Percentiles rank a stretch among this genome's conserved stretches.
phyloP scores from a whole-genome alignment of 805 yeast species.

The Teunomyces lycoperdinae region DNA sequence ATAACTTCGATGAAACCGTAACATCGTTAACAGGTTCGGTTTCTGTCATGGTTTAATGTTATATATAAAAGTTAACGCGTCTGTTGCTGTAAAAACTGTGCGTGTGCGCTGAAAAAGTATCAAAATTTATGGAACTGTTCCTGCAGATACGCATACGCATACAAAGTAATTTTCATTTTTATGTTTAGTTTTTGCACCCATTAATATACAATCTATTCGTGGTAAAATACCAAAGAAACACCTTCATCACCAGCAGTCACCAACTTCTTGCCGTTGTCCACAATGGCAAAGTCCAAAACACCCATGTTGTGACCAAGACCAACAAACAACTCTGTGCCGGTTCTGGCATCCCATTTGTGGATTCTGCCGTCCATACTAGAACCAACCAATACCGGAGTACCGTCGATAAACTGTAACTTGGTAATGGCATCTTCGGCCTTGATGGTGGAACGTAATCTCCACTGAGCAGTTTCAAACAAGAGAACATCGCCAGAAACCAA shows the following conservation, averaged over 20 bases:
- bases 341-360: slow-evolving; percentile 85
- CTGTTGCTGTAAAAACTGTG: not conserved
- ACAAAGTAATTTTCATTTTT: no score
- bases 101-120: no score
- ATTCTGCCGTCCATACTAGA: slow-evolving; percentile 83
- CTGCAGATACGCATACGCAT: no score
- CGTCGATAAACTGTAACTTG: slow-evolving; percentile 61
- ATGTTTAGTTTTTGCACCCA: not conserved
- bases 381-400: slow-evolving; percentile 60
- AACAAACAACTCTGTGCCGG: slow-evolving; percentile 71
- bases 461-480: slow-evolving; percentile 76
- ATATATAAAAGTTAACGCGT: not conserved
- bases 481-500: slow-evolving; percentile 85
- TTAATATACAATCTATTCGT: slow-evolving; percentile 8
- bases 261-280: slow-evolving; percentile 63
- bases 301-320: slow-evolving; percentile 96
- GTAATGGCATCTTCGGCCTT: slow-evolving; percentile 82
- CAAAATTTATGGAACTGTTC: no score
- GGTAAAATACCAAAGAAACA: slow-evolving; percentile 69
- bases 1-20: slow-evolving; percentile 23
- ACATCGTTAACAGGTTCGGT: not conserved
- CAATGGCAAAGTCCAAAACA: slow-evolving; percentile 76
- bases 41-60: not conserved
- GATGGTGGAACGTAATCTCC: slow-evolving; percentile 78
- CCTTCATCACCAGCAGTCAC: slow-evolving; percentile 98